phyloP scores from a whole-genome alignment of 208 protist genomes.

The Crithidia bombi region DNA sequence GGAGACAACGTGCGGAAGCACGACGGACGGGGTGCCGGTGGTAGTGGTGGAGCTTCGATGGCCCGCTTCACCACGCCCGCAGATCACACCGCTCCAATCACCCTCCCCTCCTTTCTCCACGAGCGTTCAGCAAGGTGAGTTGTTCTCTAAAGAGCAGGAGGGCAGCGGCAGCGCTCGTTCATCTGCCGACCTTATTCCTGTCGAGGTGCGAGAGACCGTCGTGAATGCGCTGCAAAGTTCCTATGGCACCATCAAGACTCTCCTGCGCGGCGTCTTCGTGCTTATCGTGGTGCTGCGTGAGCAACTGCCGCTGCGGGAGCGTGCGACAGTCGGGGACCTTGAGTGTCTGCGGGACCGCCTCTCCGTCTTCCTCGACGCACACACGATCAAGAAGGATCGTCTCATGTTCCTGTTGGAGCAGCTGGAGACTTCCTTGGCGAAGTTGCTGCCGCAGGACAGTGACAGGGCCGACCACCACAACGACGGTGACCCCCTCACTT shows the following conservation, averaged over 20 bases:
- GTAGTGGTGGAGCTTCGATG: slow-evolving; percentile 18
- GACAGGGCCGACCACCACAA: background rate
- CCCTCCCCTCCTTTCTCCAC: background rate
- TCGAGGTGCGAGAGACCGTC: slow-evolving; percentile 25
- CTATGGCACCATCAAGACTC: slow-evolving; percentile 39
- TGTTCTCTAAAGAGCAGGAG: background rate
- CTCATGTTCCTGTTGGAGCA: slow-evolving; percentile 42
- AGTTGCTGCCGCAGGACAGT: background rate
- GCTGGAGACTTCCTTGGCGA: slow-evolving; percentile 36
- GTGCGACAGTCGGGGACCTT: slow-evolving; percentile 49
- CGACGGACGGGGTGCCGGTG: background rate
- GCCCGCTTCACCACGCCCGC: slow-evolving; percentile 6
- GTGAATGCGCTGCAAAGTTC: slow-evolving; percentile 23
- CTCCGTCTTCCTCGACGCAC: slow-evolving; percentile 54
- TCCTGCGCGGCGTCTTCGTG: slow-evolving; percentile 61
- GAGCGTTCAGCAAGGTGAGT: background rate
- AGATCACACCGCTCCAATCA: background rate
- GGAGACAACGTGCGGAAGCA: background rate
- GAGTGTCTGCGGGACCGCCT: slow-evolving; percentile 64
- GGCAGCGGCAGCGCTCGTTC: background rate
- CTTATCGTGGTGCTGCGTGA: slow-evolving; percentile 67
- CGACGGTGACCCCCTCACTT: background rate
- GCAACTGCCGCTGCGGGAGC: slow-evolving; percentile 44
- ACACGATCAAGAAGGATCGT: slow-evolving; percentile 42
- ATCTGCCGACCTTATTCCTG: background rate